These are phyloP conservation scores for Termitomyces sp. DNA, from an alignment of 1,284 basidiomycete genomes.

Conservation along the genomic window DNA sequence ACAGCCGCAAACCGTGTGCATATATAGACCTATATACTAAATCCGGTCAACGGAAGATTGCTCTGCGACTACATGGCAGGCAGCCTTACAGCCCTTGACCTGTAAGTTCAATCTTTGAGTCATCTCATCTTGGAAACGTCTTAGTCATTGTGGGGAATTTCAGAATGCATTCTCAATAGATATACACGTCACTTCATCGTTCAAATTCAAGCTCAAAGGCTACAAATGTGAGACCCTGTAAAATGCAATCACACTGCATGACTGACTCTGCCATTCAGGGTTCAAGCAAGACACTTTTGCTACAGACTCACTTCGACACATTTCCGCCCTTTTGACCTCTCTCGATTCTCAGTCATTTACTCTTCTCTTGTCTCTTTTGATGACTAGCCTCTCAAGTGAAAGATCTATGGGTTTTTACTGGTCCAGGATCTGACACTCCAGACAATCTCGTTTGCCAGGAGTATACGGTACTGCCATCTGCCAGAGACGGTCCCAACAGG, in stretches of 20 bases:
- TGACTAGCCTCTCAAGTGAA: constrained; percentile 64
- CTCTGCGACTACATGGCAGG: constrained; percentile 80
- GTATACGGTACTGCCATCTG: constrained; percentile 29
- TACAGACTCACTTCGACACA: constrained; percentile 71
- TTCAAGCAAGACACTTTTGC: constrained; percentile 75
- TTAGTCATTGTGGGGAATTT: constrained; percentile 63
- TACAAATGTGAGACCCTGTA: constrained; percentile 59
- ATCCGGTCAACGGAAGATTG: constrained; percentile 78
- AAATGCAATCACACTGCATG: constrained; percentile 4
- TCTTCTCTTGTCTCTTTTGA: constrained; percentile 61
- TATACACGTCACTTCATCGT: constrained; percentile 72
- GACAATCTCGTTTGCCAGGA: constrained; percentile 32
- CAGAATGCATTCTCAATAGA: constrained; percentile 57
- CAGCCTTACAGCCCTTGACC: constrained; percentile 79
- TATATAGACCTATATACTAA: constrained; percentile 80
- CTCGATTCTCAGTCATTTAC: constrained; percentile 66
- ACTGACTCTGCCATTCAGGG: constrained; percentile 40
- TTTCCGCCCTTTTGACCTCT: constrained; percentile 59
- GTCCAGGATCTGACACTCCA: constrained; percentile 31
- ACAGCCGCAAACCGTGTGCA: constrained; percentile 72
- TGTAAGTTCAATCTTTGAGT: constrained; percentile 47
- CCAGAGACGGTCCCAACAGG: constrained; percentile 26
- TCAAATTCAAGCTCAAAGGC: constrained; percentile 76
- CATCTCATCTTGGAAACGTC: constrained; percentile 9
- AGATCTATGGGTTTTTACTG: constrained; percentile 75